Conservation (phyloP, 2,329 filamentous ascomycete genomes). For the Calonectria pauciramosa region DNA sequence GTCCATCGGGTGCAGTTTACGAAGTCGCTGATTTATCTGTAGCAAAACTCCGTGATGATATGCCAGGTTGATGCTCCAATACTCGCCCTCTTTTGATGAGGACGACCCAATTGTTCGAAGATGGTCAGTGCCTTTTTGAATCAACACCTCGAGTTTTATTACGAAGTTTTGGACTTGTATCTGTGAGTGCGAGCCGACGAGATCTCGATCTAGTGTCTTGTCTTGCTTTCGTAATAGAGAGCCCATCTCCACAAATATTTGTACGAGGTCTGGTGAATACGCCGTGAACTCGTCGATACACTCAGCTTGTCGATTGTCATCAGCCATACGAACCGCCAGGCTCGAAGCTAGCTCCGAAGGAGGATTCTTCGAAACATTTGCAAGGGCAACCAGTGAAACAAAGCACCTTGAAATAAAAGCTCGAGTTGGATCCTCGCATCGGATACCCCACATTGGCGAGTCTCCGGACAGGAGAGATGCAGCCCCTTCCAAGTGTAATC, state of each 20-base stretch:
- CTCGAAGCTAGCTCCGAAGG: background rate
- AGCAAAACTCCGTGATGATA: constrained; percentile 10
- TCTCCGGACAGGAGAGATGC: background rate
- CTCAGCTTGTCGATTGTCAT: background rate
- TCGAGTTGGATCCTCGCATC: background rate
- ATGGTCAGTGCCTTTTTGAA: background rate
- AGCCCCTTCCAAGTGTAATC: background rate
- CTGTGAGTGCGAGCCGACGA: background rate
- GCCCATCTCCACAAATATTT: constrained; percentile 4
- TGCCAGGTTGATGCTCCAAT: background rate
- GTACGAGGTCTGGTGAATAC: background rate
- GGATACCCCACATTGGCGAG: background rate
- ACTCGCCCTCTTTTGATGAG: background rate
- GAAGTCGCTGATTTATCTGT: constrained; percentile 10
- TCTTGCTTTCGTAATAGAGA: background rate
- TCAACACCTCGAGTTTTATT: background rate
- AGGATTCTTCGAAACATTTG: background rate
- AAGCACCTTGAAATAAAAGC: background rate
- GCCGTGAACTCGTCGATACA: constrained; percentile 16
- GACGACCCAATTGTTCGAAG: background rate
- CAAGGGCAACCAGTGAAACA: background rate
- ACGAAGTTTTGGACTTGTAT: background rate
- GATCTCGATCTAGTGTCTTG: background rate
- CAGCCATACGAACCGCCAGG: background rate
- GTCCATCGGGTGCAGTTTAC: background rate